These are phyloP conservation scores for Vaccinium darrowii DNA, from an alignment of 148 eudicot genomes.

Conservation along the genomic window DNA sequence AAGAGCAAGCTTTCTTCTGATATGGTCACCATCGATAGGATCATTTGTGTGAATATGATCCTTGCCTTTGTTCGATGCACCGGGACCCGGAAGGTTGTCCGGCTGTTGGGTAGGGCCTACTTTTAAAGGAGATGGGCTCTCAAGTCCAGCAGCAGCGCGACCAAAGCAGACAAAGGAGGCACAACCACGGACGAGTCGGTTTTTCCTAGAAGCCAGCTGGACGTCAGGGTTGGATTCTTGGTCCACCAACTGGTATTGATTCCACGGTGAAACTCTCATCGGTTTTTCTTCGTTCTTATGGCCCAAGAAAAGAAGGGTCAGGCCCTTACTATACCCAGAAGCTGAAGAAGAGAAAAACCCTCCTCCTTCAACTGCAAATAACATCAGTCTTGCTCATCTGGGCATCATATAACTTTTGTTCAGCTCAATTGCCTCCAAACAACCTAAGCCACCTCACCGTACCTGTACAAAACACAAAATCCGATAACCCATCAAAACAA, in stretches of 20 bases:
- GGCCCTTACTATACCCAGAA: slow-evolving; percentile 89
- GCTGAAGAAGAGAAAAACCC: slow-evolving; percentile 98
- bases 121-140: slow-evolving; percentile 69
- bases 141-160: slow-evolving; percentile 79
- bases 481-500: slow-evolving; percentile 6
- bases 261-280: slow-evolving; percentile 98
- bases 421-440: slow-evolving; percentile 13
- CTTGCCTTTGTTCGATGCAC: slow-evolving; percentile 36
- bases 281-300: slow-evolving; percentile 81
- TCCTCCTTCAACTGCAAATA: slow-evolving; percentile 98
- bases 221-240: slow-evolving; percentile 63
- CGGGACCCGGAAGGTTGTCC: slow-evolving; percentile 34
- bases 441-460: slow-evolving; percentile 22
- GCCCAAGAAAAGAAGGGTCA: slow-evolving; percentile 85
- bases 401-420: slow-evolving; percentile 36
- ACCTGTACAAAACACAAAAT: slow-evolving; percentile 25
- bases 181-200: slow-evolving; percentile 74
- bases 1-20: slow-evolving; percentile 32
- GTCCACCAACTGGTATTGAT: slow-evolving; percentile 91
- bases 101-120: slow-evolving; percentile 75
- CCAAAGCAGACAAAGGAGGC: slow-evolving; percentile 88
- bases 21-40: slow-evolving; percentile 36
- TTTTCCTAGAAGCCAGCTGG: slow-evolving; percentile 95
- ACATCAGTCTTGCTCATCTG: slow-evolving; percentile 96
- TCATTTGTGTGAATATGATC: slow-evolving; percentile 32